Evolutionary conservation across 106 monocot genomes (phyloP).

Genomic region (Dactylorhiza incarnata): DNA sequence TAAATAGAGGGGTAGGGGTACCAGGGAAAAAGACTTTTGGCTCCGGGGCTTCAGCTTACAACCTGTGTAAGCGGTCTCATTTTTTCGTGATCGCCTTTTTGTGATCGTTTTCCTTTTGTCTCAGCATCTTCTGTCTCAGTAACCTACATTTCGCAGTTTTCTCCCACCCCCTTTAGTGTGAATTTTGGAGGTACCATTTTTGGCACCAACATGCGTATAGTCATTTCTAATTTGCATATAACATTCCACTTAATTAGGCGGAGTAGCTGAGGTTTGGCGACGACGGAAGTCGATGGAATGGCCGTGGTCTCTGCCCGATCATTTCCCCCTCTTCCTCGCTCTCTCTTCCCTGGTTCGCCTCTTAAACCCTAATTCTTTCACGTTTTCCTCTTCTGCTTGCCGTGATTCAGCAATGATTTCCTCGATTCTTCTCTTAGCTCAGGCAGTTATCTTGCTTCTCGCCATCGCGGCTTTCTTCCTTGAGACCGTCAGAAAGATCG

Average conservation of each 20-base stretch:
- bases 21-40: too few species aligned
- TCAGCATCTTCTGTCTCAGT: too few species aligned
- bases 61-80: too few species aligned
- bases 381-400: not conserved
- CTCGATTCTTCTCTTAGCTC: not conserved
- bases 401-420: not conserved
- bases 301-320: slow-evolving; percentile 1
- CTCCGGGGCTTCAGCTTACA: too few species aligned
- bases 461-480: slow-evolving; percentile 42
- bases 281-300: slow-evolving; percentile 2
- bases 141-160: too few species aligned
- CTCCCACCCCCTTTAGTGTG: too few species aligned
- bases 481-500: slow-evolving; percentile 50
- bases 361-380: not conserved
- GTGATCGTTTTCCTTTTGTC: too few species aligned
- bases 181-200: too few species aligned
- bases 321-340: not conserved
- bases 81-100: too few species aligned
- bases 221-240: too few species aligned
- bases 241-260: not conserved
- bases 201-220: too few species aligned
- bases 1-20: too few species aligned
- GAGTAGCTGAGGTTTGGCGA: not conserved
- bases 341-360: not conserved
- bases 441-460: slow-evolving; percentile 22